phyloP scores from a whole-genome alignment of 2,329 filamentous ascomycete genomes.

The Thelonectria blattea region DNA sequence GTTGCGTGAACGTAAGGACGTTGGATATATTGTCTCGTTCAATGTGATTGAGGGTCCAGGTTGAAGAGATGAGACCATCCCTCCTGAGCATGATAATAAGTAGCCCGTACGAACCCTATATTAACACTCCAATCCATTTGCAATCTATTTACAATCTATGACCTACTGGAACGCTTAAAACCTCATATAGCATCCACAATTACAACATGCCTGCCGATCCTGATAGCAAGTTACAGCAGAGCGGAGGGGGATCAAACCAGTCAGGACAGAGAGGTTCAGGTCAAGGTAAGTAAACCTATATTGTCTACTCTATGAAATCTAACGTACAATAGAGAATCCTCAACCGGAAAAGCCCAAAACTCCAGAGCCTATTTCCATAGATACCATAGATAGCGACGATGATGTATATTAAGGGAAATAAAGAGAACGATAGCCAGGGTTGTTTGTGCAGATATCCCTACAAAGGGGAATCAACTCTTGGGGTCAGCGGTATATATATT shows the following conservation, averaged over 20 bases:
- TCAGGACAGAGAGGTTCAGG: neutral
- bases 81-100: neutral
- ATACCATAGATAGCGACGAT: no score
- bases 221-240: neutral
- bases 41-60: no score
- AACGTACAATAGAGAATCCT: no score
- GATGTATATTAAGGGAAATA: neutral
- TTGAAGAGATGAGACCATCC: neutral
- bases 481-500: no score
- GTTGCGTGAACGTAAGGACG: neutral
- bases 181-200: neutral
- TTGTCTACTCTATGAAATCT: neutral
- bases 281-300: neutral
- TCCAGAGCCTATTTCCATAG: neutral
- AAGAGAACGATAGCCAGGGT: neutral
- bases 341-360: no score
- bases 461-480: no score
- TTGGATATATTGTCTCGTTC: no score
- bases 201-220: neutral
- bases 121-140: neutral
- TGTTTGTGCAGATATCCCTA: no score
- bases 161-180: neutral
- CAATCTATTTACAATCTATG: neutral
- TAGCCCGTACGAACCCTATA: neutral
- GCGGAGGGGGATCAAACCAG: neutral